Evolutionary conservation across 2,329 filamentous ascomycete species (phyloP).

Genomic region (Fusarium goolgardi): DNA sequence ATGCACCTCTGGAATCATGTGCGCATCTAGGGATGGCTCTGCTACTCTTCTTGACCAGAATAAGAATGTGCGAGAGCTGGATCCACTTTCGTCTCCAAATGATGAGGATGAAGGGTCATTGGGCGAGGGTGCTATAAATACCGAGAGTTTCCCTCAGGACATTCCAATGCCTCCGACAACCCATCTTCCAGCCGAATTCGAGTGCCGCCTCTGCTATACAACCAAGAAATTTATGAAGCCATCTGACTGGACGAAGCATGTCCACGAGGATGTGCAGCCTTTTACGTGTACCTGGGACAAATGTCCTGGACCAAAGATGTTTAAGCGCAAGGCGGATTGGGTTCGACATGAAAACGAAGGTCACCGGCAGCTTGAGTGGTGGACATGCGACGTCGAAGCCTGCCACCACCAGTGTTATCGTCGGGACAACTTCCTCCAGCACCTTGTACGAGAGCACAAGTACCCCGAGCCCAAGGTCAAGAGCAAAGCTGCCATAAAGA

Average conservation of each 20-base stretch:
- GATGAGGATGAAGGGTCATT: slow-evolving; percentile 73
- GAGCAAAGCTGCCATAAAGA: slow-evolving; percentile 75
- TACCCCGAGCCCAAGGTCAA: slow-evolving; percentile 84
- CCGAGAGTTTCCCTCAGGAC: slow-evolving; percentile 80
- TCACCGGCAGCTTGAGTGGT: slow-evolving; percentile 90
- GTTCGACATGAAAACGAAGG: slow-evolving; percentile 93
- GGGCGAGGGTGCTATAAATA: slow-evolving; percentile 74
- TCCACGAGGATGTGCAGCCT: slow-evolving; percentile 92
- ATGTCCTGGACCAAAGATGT: slow-evolving; percentile 87
- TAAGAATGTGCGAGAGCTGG: slow-evolving; percentile 68
- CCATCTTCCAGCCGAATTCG: slow-evolving; percentile 84
- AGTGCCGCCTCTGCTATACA: slow-evolving; percentile 88
- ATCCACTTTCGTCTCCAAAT: slow-evolving; percentile 64
- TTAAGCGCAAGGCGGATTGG: slow-evolving; percentile 97
- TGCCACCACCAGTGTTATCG: slow-evolving; percentile 86
- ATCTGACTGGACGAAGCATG: slow-evolving; percentile 96
- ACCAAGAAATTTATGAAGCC: slow-evolving; percentile 89
- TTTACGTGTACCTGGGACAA: slow-evolving; percentile 91
- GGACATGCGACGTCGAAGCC: slow-evolving; percentile 84
- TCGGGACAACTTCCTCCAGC: slow-evolving; percentile 92
- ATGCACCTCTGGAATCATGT: slow-evolving; percentile 72
- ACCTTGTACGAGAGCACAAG: slow-evolving; percentile 92
- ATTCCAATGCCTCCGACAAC: slow-evolving; percentile 84
- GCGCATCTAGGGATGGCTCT: slow-evolving; percentile 74
- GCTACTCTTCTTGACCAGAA: slow-evolving; percentile 70